These are phyloP conservation scores for Phytopythium oedochilum DNA, from an alignment of 352 stramenopile species.

Conservation along the genomic window DNA sequence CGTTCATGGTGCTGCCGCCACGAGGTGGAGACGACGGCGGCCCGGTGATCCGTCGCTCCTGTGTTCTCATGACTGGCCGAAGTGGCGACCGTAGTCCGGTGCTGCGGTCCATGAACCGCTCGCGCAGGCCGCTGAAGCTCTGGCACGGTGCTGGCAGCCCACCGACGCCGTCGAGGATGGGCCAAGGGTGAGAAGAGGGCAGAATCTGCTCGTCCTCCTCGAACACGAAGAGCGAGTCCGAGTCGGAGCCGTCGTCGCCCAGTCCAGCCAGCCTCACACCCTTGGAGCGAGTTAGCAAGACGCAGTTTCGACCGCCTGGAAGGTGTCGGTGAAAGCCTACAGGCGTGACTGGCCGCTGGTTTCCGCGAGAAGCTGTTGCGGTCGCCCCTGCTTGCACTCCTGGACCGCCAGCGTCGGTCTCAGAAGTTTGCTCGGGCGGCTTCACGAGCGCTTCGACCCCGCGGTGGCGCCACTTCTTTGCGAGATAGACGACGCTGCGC, in stretches of 20 bases:
- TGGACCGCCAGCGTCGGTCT: background rate
- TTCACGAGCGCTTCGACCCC: slow-evolving; percentile 50
- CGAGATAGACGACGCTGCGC: slow-evolving; percentile 63
- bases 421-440: slow-evolving; percentile 22
- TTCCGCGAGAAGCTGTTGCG: slow-evolving; percentile 4
- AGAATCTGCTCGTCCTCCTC: slow-evolving; percentile 58
- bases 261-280: background rate
- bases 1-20: background rate
- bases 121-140: slow-evolving; percentile 21
- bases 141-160: slow-evolving; percentile 6
- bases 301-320: background rate
- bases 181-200: slow-evolving; percentile 42
- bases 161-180: background rate
- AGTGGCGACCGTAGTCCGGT: slow-evolving; percentile 13
- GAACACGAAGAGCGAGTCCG: slow-evolving; percentile 48
- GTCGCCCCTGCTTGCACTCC: background rate
- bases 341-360: slow-evolving; percentile 2
- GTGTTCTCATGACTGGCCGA: slow-evolving; percentile 17
- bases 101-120: slow-evolving; percentile 16
- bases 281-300: background rate
- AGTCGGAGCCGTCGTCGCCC: slow-evolving; percentile 40
- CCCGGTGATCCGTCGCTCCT: slow-evolving; percentile 9
- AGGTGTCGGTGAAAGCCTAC: background rate
- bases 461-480: slow-evolving; percentile 71
- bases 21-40: no score